phyloP scores from a whole-genome alignment of 2,329 filamentous ascomycete species.

The Seiridium unicorne region DNA sequence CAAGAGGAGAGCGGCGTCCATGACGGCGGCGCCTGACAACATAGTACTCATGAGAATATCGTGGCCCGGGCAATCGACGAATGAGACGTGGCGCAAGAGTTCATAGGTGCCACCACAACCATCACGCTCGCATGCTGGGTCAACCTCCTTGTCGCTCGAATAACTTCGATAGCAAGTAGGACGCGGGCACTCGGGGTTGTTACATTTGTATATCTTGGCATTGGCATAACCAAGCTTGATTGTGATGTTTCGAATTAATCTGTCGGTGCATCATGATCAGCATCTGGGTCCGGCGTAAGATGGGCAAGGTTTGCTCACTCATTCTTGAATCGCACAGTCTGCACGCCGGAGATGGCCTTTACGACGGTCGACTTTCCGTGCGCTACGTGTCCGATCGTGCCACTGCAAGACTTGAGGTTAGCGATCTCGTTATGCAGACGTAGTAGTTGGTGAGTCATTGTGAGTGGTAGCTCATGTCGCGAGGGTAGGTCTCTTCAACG shows the following conservation, averaged over 20 bases:
- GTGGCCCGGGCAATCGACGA: slow-evolving; percentile 98
- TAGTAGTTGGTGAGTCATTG: too few relatives aligned
- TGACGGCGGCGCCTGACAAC: slow-evolving; percentile 98
- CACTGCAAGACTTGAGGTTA: slow-evolving; percentile 29
- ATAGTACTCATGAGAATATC: slow-evolving; percentile 99
- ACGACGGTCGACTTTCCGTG: slow-evolving; percentile 99
- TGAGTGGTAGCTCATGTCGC: too few relatives aligned
- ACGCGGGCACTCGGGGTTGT: slow-evolving; percentile 85
- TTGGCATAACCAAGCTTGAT: slow-evolving; percentile 99
- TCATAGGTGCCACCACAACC: slow-evolving; percentile 87
- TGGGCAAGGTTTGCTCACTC: slow-evolving; percentile 43
- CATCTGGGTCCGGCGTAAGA: too few relatives aligned
- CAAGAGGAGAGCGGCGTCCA: slow-evolving; percentile 94
- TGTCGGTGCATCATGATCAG: too few relatives aligned
- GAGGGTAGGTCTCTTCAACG: too few relatives aligned
- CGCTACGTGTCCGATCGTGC: slow-evolving; percentile 96
- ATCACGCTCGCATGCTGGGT: slow-evolving; percentile 91
- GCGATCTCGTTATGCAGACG: too few relatives aligned
- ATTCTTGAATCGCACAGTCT: slow-evolving; percentile 99
- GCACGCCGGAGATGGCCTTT: slow-evolving; percentile 97
- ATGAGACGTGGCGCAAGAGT: slow-evolving; percentile 88
- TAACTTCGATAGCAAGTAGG: slow-evolving; percentile 95
- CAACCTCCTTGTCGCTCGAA: slow-evolving; percentile 98
- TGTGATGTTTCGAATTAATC: slow-evolving; percentile 93
- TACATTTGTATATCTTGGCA: slow-evolving; percentile 99